These are phyloP conservation scores for Xylaria telfairii DNA, from an alignment of 495 filamentous ascomycete species.

Conservation along the genomic window DNA sequence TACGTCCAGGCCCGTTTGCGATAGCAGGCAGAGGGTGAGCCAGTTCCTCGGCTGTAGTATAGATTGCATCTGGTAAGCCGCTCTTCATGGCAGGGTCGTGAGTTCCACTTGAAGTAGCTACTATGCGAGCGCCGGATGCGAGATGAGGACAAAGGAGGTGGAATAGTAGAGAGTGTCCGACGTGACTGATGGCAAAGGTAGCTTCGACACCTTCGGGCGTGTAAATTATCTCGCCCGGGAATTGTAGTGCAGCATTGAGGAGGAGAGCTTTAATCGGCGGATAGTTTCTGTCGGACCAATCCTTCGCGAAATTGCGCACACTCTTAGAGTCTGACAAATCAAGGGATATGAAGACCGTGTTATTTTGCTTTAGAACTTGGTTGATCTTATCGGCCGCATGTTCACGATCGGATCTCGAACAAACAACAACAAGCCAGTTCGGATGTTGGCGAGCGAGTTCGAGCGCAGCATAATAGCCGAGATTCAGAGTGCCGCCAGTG, in stretches of 20 bases:
- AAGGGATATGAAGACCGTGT: conserved; percentile 48
- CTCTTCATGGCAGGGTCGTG: conserved; percentile 44
- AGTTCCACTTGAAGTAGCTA: conserved; percentile 46
- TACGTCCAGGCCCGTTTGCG: conserved; percentile 32
- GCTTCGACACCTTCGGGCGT: conserved; percentile 50
- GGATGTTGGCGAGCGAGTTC: conserved; percentile 53
- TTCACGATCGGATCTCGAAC: conserved; percentile 49
- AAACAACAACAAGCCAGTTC: conserved; percentile 47
- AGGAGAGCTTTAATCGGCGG: conserved; percentile 51
- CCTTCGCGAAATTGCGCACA: conserved; percentile 45
- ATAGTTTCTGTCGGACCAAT: conserved; percentile 41
- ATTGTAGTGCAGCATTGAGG: conserved; percentile 55
- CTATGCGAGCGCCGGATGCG: conserved; percentile 48
- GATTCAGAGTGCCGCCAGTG: conserved; percentile 55
- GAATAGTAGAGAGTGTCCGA: conserved; percentile 65
- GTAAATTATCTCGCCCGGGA: conserved; percentile 39
- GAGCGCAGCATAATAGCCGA: conserved; percentile 53
- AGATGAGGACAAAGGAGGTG: conserved; percentile 66
- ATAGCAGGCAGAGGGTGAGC: conserved; percentile 43
- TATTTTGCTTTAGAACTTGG: conserved; percentile 42
- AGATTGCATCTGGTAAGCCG: conserved; percentile 47
- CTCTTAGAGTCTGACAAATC: conserved; percentile 47
- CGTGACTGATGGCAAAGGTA: conserved; percentile 37
- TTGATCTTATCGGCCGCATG: conserved; percentile 48
- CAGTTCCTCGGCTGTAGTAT: conserved; percentile 42